Conservation (phyloP, 352 stramenopile species). For the Aphanomyces cochlioides region DNA sequence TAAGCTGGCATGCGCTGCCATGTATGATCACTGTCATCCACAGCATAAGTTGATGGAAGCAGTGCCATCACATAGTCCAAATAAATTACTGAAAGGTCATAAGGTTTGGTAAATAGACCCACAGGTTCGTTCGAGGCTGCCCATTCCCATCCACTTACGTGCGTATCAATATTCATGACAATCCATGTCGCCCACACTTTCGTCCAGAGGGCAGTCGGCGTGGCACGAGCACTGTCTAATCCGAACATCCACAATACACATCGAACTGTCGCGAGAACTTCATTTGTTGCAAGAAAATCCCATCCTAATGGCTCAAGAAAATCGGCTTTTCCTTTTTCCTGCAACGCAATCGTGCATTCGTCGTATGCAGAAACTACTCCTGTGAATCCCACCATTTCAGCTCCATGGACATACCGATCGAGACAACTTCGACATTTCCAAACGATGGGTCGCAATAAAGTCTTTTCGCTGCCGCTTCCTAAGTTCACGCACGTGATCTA, state of each 20-base stretch:
- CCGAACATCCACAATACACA: conserved; percentile 61
- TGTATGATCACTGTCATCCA: conserved; percentile 37
- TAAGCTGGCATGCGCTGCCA: conserved; percentile 63
- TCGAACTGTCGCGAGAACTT: conserved; percentile 45
- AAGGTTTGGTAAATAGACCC: conserved; percentile 70
- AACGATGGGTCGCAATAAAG: conserved; percentile 45
- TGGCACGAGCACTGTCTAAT: conserved; percentile 28
- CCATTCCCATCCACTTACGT: conserved; percentile 63
- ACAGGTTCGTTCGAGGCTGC: conserved; percentile 55
- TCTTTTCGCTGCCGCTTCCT: conserved; percentile 42
- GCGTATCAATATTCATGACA: conserved; percentile 71
- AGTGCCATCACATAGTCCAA: conserved; percentile 42
- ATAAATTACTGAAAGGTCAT: conserved; percentile 43
- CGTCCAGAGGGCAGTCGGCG: conserved; percentile 39
- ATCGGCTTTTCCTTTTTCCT: conserved; percentile 49
- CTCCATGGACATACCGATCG: conserved; percentile 42
- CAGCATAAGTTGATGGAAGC: conserved; percentile 32
- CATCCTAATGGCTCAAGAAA: conserved; percentile 64
- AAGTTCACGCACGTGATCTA: not conserved
- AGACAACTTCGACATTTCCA: conserved; percentile 52
- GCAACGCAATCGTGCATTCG: conserved; percentile 54
- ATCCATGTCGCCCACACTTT: conserved; percentile 61
- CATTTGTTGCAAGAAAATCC: conserved; percentile 48
- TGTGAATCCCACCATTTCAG: no score
- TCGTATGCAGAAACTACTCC: conserved; percentile 50